Percentiles rank a stretch among this genome's conserved stretches.
Evolutionary conservation across 108 stramenopile species (phyloP).

Genomic region (Pseudonitzschia multiseries): DNA sequence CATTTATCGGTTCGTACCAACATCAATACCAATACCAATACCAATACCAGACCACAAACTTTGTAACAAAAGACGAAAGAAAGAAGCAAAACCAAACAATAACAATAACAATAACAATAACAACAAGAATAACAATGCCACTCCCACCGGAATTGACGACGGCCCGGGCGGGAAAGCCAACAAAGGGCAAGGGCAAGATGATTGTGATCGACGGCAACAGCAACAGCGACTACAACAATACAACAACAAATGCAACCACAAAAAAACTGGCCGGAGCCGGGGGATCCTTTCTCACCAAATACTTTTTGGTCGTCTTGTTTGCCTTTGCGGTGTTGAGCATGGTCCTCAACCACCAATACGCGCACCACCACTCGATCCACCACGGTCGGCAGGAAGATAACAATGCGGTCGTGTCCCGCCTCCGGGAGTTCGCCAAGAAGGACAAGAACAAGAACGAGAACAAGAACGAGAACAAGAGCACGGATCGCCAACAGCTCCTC

Average conservation of each 20-base stretch:
- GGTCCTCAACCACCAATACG: slow-evolving; percentile 17
- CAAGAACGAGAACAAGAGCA: too few species aligned
- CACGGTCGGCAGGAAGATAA: neutral
- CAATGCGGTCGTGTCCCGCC: slow-evolving; percentile 9
- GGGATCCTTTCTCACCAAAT: slow-evolving; percentile 23
- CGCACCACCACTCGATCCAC: slow-evolving; percentile 16
- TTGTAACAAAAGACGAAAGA: too few species aligned
- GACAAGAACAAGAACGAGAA: too few species aligned
- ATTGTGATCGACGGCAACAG: neutral
- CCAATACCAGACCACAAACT: too few species aligned
- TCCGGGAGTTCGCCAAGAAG: slow-evolving; percentile 27
- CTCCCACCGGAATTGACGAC: neutral
- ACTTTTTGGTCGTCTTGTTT: slow-evolving; percentile 33
- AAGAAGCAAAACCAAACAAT: too few species aligned
- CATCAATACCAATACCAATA: too few species aligned
- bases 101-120: too few species aligned
- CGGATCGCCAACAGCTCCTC: too few species aligned
- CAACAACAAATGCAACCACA: neutral
- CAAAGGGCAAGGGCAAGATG: too few species aligned
- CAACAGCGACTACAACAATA: neutral
- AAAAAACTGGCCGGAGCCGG: neutral
- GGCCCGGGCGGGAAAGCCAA: neutral
- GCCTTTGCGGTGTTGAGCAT: slow-evolving; percentile 18
- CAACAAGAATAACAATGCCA: neutral
- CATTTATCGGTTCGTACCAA: too few species aligned